Conservation (phyloP, 176 grass and related monocot species). For the Carex littledalei region DNA sequence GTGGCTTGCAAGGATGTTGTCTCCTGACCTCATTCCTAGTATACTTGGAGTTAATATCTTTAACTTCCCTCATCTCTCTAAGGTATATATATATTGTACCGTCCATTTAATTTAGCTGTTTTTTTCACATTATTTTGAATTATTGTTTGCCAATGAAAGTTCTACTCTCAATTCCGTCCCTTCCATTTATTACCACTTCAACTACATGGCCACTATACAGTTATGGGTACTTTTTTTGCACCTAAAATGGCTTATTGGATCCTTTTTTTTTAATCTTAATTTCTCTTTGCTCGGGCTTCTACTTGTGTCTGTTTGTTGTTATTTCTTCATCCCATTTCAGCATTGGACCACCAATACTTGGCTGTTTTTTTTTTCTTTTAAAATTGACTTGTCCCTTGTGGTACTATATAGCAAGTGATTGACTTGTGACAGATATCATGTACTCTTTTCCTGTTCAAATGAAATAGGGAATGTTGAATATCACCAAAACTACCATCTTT, state of each 20-base stretch:
- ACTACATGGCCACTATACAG: neutral
- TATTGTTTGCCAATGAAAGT: neutral
- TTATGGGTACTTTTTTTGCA: neutral
- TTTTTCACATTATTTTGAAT: neutral
- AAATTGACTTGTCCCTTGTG: neutral
- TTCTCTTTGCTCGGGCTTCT: neutral
- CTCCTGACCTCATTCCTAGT: slow-evolving; percentile 54
- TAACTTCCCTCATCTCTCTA: slow-evolving; percentile 81
- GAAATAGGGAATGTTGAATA: neutral
- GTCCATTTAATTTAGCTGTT: neutral
- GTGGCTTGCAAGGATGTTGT: slow-evolving; percentile 84
- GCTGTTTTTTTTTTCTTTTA: neutral
- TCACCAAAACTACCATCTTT: neutral
- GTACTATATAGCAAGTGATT: neutral
- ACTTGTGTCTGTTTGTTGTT: neutral
- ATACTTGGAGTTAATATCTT: slow-evolving; percentile 61
- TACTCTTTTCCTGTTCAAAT: neutral
- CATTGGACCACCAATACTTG: neutral
- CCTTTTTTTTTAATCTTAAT: neutral
- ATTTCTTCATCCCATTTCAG: neutral
- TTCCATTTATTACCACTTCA: neutral
- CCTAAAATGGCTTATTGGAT: neutral
- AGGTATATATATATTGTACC: slow-evolving; percentile 28
- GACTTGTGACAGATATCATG: neutral
- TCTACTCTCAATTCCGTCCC: neutral